Evolutionary conservation across 257 asterid species (phyloP).

Genomic region (Jacaranda copaia): DNA sequence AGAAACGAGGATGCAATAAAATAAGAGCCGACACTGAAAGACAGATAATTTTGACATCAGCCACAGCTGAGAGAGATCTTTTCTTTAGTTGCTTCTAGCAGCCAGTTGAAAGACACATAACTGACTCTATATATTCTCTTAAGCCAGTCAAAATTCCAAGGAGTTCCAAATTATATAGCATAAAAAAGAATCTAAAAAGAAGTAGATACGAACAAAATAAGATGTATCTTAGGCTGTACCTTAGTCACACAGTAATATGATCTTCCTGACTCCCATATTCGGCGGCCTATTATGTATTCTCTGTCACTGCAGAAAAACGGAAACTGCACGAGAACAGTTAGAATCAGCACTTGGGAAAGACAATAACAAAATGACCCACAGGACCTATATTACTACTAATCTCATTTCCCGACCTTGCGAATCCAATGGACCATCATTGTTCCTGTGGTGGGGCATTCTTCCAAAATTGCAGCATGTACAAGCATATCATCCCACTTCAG

Average conservation of each 20-base stretch:
- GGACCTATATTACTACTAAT: background rate
- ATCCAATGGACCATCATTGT: slow-evolving; percentile 87
- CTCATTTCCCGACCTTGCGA: slow-evolving; percentile 67
- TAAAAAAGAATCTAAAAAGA: background rate
- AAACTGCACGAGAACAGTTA: slow-evolving; percentile 62
- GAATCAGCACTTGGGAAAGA: slow-evolving; percentile 13
- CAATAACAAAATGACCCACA: slow-evolving; percentile 2
- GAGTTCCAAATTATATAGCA: background rate
- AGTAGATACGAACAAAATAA: slow-evolving; percentile 4
- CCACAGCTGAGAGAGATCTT: too few species aligned
- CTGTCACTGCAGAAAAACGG: slow-evolving; percentile 97
- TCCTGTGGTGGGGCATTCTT: slow-evolving; percentile 87
- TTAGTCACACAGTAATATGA: slow-evolving; percentile 87
- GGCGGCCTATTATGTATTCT: slow-evolving; percentile 88
- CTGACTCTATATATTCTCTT: background rate
- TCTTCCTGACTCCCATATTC: slow-evolving; percentile 93
- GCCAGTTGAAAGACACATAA: too few species aligned
- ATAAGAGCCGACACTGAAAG: too few species aligned
- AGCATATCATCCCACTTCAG: slow-evolving; percentile 94
- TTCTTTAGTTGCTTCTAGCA: too few species aligned
- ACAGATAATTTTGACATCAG: too few species aligned
- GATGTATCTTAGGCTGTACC: slow-evolving; percentile 46
- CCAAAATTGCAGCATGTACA: slow-evolving; percentile 64
- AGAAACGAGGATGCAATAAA: background rate
- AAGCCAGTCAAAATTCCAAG: background rate